phyloP scores from a whole-genome alignment of 305 asterid genomes.

The Rubia balearica region DNA sequence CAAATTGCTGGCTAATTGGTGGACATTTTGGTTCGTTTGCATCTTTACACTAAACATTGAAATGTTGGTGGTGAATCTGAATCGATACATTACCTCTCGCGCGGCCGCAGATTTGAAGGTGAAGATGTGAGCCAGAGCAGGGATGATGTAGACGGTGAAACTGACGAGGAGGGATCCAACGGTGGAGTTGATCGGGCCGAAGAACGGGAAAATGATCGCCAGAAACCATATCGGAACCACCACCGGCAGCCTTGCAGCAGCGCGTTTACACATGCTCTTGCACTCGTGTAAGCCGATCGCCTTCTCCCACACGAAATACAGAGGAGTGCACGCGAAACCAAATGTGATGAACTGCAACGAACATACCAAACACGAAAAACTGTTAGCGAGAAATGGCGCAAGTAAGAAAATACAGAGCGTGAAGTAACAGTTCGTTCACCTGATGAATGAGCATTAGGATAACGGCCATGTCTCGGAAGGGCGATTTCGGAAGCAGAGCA shows the following conservation, averaged over 20 bases:
- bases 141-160: slow-evolving; percentile 87
- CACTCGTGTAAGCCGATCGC: slow-evolving; percentile 87
- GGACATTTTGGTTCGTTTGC: too few species aligned
- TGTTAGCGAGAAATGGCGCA: not conserved
- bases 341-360: slow-evolving; percentile 73
- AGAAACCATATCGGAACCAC: slow-evolving; percentile 86
- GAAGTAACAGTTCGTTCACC: slow-evolving; percentile 18
- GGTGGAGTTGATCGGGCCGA: slow-evolving; percentile 85
- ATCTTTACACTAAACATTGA: too few species aligned
- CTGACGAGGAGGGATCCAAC: slow-evolving; percentile 89
- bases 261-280: slow-evolving; percentile 85
- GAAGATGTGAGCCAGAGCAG: slow-evolving; percentile 76
- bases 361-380: not conserved
- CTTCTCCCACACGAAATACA: slow-evolving; percentile 91
- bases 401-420: not conserved
- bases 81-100: slow-evolving; percentile 47
- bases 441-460: slow-evolving; percentile 89
- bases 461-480: slow-evolving; percentile 77
- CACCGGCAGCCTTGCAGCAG: slow-evolving; percentile 71
- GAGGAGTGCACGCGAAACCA: slow-evolving; percentile 88
- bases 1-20: too few species aligned
- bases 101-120: slow-evolving; percentile 77
- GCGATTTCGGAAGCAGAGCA: slow-evolving; percentile 26
- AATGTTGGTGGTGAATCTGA: not conserved
- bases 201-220: slow-evolving; percentile 83